Evolutionary conservation across 306 rosid genomes (phyloP).

Genomic region (Gynostemma pentaphyllum): DNA sequence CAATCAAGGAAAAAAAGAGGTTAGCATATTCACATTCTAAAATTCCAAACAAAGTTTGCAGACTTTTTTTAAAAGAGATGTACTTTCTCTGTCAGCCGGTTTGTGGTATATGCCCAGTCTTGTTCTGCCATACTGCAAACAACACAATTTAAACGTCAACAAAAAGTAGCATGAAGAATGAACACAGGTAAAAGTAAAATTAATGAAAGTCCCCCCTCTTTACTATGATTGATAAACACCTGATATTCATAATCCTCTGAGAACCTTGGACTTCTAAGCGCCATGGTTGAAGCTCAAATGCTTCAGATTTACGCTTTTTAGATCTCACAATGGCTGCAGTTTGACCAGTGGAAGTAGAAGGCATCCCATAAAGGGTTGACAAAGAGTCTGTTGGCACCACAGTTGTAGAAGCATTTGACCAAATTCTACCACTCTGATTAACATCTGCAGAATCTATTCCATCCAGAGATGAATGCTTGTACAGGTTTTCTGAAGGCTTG

Average conservation of each 20-base stretch:
- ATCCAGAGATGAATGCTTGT: slow-evolving; percentile 21
- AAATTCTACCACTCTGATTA: slow-evolving; percentile 24
- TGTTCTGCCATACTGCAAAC: slow-evolving; percentile 31
- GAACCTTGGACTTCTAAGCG: slow-evolving; percentile 32
- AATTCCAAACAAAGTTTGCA: neutral
- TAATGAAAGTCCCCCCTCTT: neutral
- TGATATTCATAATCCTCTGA: slow-evolving; percentile 22
- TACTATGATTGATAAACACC: slow-evolving; percentile 16
- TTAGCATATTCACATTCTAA: neutral
- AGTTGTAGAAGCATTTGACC: slow-evolving; percentile 19
- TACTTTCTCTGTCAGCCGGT: slow-evolving; percentile 35
- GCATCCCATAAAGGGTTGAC: slow-evolving; percentile 12
- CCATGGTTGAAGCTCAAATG: slow-evolving; percentile 33
- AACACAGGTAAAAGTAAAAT: neutral
- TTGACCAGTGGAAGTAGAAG: slow-evolving; percentile 17
- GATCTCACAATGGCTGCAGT: slow-evolving; percentile 18
- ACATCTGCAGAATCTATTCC: slow-evolving; percentile 14
- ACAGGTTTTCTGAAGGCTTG: slow-evolving; percentile 24
- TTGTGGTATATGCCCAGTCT: slow-evolving; percentile 36
- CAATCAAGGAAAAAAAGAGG: slow-evolving; percentile 1
- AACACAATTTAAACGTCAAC: neutral
- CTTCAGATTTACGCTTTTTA: slow-evolving; percentile 34
- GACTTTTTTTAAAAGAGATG: neutral
- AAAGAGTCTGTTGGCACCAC: slow-evolving; percentile 15
- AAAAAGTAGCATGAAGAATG: slow-evolving; percentile 3